Evolutionary conservation across 108 stramenopile genomes (phyloP), one percentile per base, ranked within the genome.

Genomic region (Nitzschia sp.): DNA sequence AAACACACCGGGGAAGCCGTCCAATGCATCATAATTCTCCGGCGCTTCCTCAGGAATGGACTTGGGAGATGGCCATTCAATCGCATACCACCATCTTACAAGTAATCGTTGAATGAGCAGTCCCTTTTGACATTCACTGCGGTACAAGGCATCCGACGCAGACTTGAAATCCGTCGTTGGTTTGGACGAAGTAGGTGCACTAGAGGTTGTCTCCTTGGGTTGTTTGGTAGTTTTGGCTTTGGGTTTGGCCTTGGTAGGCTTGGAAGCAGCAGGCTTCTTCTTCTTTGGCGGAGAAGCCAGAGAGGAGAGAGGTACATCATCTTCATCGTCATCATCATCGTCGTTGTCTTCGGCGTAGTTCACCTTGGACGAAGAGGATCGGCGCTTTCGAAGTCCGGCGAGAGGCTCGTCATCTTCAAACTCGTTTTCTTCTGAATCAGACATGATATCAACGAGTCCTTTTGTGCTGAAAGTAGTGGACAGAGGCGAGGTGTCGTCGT

Each of bases 31-130:
- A 65, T 90, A 96, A 41, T 81, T 56, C 41, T 69, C 52, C 0
- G 95, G 95, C 25, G 88, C 80, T 17, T 80, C 44, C 24, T 63
- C 56, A n/a, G 82, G 79, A 9, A 89, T 56, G 38, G 67, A 50
- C 51, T 61, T 58, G 14, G 76, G 80, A 75, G 77, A 79, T 15
- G 93, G 95, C 95, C 95, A 96, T 54, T 83, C 53, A 51, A 95
- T 88, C 29, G 94, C 92, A 67, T 98, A 96, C 97, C 97, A 98
- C 97, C 97, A 98, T 53, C 97, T 88, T 61, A 80, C 81, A 21
- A 97, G 75, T 15, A 97, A 73, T 60, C 81, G 72, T 72, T 95
- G 93, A 57, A 96, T 84, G 59, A 97, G 72, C 63, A 84, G 74
- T 12, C 97, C 97, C 79, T 97, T 96, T 52, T 64, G 52, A 55